Conservation (phyloP, 352 stramenopile species). For the Globisporangium mamillatum region DNA sequence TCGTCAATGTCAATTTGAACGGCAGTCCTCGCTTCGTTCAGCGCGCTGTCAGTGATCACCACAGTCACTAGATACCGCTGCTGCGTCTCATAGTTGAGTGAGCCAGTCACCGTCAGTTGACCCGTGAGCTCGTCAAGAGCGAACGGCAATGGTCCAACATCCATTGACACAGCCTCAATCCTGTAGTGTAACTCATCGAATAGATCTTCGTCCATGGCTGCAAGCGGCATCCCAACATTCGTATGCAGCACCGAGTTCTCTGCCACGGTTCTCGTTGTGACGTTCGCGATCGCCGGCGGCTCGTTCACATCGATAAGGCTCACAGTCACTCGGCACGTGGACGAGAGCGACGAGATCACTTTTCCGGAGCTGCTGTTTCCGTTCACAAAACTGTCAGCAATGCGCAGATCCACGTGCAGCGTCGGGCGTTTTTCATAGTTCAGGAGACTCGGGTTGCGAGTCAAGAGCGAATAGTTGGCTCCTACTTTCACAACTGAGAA, state of each 20-base stretch:
- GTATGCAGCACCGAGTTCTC: constrained; percentile 34
- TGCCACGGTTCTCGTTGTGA: constrained; percentile 22
- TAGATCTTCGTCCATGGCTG: constrained; percentile 4
- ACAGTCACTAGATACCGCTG: constrained; percentile 26
- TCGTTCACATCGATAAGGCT: constrained; percentile 49
- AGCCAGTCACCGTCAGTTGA: constrained; percentile 26
- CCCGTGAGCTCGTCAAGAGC: constrained; percentile 32
- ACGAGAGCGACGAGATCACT: constrained; percentile 36
- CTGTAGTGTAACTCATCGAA: constrained; percentile 6
- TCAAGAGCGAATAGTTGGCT: not conserved
- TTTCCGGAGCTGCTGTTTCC: constrained; percentile 1
- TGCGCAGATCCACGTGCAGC: constrained; percentile 7
- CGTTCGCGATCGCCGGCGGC: constrained; percentile 26
- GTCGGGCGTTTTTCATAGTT: constrained; percentile 5
- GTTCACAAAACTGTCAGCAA: constrained; percentile 13
- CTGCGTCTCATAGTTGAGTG: constrained; percentile 34
- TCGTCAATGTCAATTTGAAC: constrained; percentile 38
- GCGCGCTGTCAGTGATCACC: constrained; percentile 7
- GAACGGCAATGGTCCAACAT: constrained; percentile 25
- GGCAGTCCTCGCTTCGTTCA: constrained; percentile 12
- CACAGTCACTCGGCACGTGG: constrained; percentile 33
- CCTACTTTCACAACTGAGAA: not conserved
- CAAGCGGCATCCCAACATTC: constrained; percentile 6
- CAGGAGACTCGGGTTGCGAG: not conserved
- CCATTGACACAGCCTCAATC: not conserved